Conservation (phyloP, 768 basidiomycete genomes). For the Calocybe cyanea region DNA sequence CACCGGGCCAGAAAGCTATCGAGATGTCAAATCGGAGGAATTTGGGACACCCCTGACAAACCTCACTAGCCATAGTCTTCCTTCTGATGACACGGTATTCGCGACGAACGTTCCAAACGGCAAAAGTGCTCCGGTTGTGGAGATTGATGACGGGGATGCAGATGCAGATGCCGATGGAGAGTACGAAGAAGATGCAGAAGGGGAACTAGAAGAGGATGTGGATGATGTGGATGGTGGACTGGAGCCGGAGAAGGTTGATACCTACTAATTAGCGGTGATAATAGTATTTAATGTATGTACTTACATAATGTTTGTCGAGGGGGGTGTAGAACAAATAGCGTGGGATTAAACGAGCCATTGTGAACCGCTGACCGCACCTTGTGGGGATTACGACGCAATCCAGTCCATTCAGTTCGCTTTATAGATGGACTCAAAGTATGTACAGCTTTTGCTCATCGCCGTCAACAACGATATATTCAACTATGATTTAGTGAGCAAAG, state of each 20-base stretch:
- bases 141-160: slow-evolving; percentile 24
- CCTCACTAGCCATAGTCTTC: slow-evolving; percentile 50
- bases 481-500: slow-evolving; percentile 45
- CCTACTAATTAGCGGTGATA: slow-evolving; percentile 2
- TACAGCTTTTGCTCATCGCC: slow-evolving; percentile 23
- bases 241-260: slow-evolving; percentile 21
- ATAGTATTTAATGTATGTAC: slow-evolving; percentile 7
- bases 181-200: slow-evolving; percentile 43
- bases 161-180: slow-evolving; percentile 34
- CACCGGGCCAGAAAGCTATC: slow-evolving; percentile 13
- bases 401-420: slow-evolving; percentile 29
- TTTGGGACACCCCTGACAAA: slow-evolving; percentile 45
- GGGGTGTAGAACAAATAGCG: slow-evolving; percentile 22
- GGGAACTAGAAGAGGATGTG: slow-evolving; percentile 26
- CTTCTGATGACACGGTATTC: slow-evolving; percentile 56
- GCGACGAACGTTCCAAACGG: slow-evolving; percentile 21
- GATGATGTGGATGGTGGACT: slow-evolving; percentile 30
- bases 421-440: slow-evolving; percentile 40
- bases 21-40: slow-evolving; percentile 51
- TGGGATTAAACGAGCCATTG: slow-evolving; percentile 26
- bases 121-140: slow-evolving; percentile 15
- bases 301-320: slow-evolving; percentile 20
- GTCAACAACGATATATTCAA: slow-evolving; percentile 14
- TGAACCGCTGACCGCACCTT: slow-evolving; percentile 19
- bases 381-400: slow-evolving; percentile 15